Base-by-base conservation (phyloP, 257 asterid species). In the Echium plantagineum region DNA sequence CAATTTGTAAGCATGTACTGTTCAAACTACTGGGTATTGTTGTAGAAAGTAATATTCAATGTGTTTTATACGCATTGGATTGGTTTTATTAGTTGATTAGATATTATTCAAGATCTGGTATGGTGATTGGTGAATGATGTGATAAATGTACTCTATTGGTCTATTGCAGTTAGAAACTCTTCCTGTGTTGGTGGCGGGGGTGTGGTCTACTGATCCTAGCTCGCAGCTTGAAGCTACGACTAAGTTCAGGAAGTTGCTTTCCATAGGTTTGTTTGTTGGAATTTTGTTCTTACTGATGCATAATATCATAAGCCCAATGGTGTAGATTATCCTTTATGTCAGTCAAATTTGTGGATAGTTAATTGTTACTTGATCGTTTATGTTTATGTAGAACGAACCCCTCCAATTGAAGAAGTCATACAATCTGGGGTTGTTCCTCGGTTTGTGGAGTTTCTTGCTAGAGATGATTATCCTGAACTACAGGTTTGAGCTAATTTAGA, bases 351-450 rank as follows among this genome's bases (percentile, higher is more conserved):
- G 5, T 19, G 3, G 16, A 17, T 21, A 24, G 19, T 21, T 62
- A 20, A 20, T 26, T 61, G 55, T 46, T 55, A 19, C 65, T 15
- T 38, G 48, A 7, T 53, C 63, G 28, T 58, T 52, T 56, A 35
- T 68, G 54, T 69, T 48, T 54, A n/a, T 47, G 58, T 69, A 89
- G 97, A 89, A 73, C 84, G 97, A 61, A 89, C 77, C 20, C 97
- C 97, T 0, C 97, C 97, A 48, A 89, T 89, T 60, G 95, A 86
- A 74, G 93, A 86, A 79, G 97, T 89, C 63, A 89, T 88, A 67
- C 93, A 85, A 66, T 81, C 94, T 22, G 96, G 94, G 68, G 94
- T 88, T 68, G 90, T 88, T 63, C 94, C 96, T 62, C 82, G 93
- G 15, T 88, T 85, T 77, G 90, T 85, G 28, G 87, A 85, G 79